These are phyloP conservation scores for Tuber umbilicatum DNA, from an alignment of 495 filamentous ascomycete genomes.

Conservation along the genomic window DNA sequence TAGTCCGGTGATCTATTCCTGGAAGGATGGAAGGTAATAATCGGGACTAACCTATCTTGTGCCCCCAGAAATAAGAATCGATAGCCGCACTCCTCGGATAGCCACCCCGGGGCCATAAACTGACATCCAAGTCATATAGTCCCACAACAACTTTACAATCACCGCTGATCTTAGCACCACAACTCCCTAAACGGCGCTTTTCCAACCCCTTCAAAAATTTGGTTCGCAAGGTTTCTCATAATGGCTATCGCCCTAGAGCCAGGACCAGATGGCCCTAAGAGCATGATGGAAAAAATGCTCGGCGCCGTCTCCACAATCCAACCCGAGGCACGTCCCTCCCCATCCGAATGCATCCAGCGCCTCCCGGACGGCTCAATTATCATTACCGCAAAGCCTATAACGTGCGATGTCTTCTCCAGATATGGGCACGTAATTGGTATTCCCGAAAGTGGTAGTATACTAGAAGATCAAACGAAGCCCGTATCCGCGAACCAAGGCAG, in stretches of 20 bases:
- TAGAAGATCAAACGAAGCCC: not conserved
- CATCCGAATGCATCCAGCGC: not conserved
- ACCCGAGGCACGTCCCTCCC: not conserved
- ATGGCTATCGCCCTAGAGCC: not conserved
- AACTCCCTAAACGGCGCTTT: not conserved
- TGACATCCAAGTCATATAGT: not conserved
- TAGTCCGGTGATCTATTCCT: not conserved
- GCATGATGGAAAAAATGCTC: not conserved
- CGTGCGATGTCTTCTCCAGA: not conserved
- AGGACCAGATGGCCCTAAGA: not conserved
- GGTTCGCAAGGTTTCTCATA: not conserved
- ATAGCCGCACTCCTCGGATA: not conserved
- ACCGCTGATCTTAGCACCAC: not conserved
- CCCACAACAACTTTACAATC: not conserved
- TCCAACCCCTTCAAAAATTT: not conserved
- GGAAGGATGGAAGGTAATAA: not conserved
- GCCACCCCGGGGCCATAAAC: not conserved
- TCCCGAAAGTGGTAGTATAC: not conserved
- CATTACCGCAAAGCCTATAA: not conserved
- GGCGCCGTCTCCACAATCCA: not conserved
- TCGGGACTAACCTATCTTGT: not conserved
- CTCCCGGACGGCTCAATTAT: not conserved
- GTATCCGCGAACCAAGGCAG: slow-evolving; percentile 68
- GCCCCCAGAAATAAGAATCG: not conserved
- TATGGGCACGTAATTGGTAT: not conserved